Percentiles rank a stretch among this genome's conserved stretches.
Evolutionary conservation across 768 basidiomycete species (phyloP).

Genomic region (Xanthoconium stramineum): DNA sequence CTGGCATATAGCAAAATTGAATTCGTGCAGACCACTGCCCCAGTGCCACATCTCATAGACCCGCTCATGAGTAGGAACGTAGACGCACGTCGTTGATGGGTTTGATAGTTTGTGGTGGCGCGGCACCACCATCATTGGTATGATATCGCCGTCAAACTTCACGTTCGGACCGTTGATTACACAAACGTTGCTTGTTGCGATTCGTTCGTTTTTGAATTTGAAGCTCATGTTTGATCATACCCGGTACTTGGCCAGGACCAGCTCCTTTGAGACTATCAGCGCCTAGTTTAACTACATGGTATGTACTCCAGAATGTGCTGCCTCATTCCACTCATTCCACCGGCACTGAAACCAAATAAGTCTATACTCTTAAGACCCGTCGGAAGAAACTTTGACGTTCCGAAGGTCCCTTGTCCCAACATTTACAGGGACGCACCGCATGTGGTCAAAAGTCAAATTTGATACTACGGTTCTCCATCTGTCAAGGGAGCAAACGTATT

Average conservation of each 20-base stretch:
- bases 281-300: background rate
- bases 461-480: slow-evolving; percentile 86
- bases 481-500: slow-evolving; percentile 1
- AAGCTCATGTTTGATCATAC: too few relatives aligned
- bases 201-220: too few relatives aligned
- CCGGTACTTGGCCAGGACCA: too few relatives aligned
- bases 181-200: background rate
- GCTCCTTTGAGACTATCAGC: too few relatives aligned
- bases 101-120: background rate
- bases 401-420: background rate
- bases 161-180: background rate
- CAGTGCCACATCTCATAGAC: background rate
- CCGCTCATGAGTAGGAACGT: too few relatives aligned
- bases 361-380: background rate
- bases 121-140: background rate
- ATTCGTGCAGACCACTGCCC: background rate
- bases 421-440: background rate
- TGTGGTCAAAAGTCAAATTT: slow-evolving; percentile 58
- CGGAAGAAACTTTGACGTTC: background rate
- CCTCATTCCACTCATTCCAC: background rate
- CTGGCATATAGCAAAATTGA: background rate
- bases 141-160: too few relatives aligned
- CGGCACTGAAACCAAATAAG: background rate
- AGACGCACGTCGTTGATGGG: background rate
- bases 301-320: background rate